Evolutionary conservation across 371 early-diverging fungal genomes (phyloP), one percentile per base, ranked within the genome.

Genomic region (Mucor sp.): DNA sequence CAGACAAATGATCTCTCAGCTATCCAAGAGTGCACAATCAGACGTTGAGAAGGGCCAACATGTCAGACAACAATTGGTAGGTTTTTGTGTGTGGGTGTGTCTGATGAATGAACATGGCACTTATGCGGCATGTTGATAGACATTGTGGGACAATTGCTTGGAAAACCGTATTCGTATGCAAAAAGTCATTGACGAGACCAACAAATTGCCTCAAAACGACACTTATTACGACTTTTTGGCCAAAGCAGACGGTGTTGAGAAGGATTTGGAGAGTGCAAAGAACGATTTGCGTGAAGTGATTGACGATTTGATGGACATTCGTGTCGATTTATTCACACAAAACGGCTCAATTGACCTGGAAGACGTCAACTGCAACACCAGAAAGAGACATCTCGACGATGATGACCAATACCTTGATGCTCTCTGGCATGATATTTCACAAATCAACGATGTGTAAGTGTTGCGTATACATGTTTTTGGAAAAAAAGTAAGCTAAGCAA

Each of bases 161-260:
- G 98, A 97, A 71, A 85, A 88, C 17, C 90, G 97, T 53, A 97
- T 98, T 68, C 91, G 95, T 39, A 79, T 94, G 39, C 98, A 97
- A 76, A 92, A 93, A 68, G 75, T 89, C 0, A 77, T 94, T 17
- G 81, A 86, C 2, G 64, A 88, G 43, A 90, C 93, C 55, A 96
- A 98, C 79, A 89, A 86, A 27, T 83, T 96, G 17, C 98, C 98
- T 7, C 91, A 90, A 73, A 70, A 72, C 21, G 79, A 83, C 28
- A 60, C 39, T 15, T 75, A 67, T 67, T 67, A 70, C 11, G 77
- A 74, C 32, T 74, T 75, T 19, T 58, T 80, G 37, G 74, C 75
- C 50, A 73, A 75, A 19, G 50, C 77, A 25, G 79, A 80, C 28
- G 74, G 67, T 12, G 65, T 72, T 21, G 72, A 75, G 19, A 56